These are phyloP conservation scores for Pyricularia sp. DNA, from an alignment of 2,329 filamentous ascomycete species.

Conservation along the genomic window DNA sequence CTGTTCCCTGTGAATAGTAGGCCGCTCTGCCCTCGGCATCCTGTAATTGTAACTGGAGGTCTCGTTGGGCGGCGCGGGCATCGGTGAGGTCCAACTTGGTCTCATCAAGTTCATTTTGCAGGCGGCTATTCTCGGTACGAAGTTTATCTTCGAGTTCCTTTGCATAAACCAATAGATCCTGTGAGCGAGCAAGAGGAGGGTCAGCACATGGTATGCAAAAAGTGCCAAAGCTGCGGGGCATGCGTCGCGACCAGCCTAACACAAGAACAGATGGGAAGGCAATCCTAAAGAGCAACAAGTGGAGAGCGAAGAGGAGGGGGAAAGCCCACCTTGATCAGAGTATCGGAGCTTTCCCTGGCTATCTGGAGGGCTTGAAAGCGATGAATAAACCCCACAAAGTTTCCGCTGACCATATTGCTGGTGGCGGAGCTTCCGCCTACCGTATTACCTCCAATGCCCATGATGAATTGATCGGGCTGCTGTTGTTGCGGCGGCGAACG, in stretches of 20 bases:
- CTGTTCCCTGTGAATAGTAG: conserved; percentile 26
- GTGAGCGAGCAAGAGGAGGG: neutral
- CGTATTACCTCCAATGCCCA: neutral
- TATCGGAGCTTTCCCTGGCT: conserved; percentile 30
- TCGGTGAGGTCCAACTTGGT: conserved; percentile 40
- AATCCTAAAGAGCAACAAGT: conserved; percentile 2
- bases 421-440: neutral
- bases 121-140: conserved; percentile 31
- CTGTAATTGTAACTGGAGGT: conserved; percentile 38
- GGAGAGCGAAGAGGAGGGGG: neutral
- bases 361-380: conserved; percentile 34
- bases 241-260: neutral
- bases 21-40: conserved; percentile 26
- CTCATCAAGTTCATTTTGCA: conserved; percentile 32
- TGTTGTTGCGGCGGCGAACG: neutral
- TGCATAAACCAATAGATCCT: conserved; percentile 39
- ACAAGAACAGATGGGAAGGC: neutral
- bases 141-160: conserved; percentile 33
- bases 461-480: neutral
- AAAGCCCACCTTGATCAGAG: conserved; percentile 35
- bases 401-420: neutral
- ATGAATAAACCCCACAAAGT: conserved; percentile 33
- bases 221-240: neutral
- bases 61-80: conserved; percentile 35
- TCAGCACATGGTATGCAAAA: neutral